A percentile compares a stretch with the other conserved stretches of the same genome.
These are phyloP conservation scores for Melanomma pulvis-pyrius DNA, from an alignment of 495 filamentous ascomycete species.

Conservation along the genomic window DNA sequence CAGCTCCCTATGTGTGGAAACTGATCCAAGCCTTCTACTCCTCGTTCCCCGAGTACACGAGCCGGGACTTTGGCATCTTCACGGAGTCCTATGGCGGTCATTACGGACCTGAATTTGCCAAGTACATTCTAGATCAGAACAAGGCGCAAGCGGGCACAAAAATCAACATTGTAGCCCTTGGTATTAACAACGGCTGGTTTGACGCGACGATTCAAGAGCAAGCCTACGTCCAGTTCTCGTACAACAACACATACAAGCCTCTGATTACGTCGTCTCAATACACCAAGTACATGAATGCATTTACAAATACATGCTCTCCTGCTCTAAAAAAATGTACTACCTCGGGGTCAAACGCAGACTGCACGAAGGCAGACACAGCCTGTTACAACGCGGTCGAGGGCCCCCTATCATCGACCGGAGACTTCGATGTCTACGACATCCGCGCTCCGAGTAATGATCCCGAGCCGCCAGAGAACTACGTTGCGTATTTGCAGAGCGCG, in stretches of 20 bases:
- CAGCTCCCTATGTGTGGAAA: slow-evolving; percentile 59
- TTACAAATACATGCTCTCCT: slow-evolving; percentile 50
- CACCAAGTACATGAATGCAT: slow-evolving; percentile 46
- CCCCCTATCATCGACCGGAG: slow-evolving; percentile 41
- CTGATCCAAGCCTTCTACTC: slow-evolving; percentile 59
- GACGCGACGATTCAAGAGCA: slow-evolving; percentile 55
- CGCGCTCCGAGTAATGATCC: slow-evolving; percentile 50
- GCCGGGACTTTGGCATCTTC: slow-evolving; percentile 58
- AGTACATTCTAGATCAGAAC: slow-evolving; percentile 58
- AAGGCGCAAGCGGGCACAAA: slow-evolving; percentile 51
- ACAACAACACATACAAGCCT: slow-evolving; percentile 57
- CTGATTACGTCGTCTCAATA: slow-evolving; percentile 52
- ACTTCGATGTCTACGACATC: slow-evolving; percentile 59
- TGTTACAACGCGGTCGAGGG: slow-evolving; percentile 52
- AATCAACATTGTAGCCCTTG: slow-evolving; percentile 58
- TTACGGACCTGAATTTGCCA: slow-evolving; percentile 57
- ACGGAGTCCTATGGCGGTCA: slow-evolving; percentile 63
- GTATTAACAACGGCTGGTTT: slow-evolving; percentile 63
- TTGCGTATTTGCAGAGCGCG: slow-evolving; percentile 47
- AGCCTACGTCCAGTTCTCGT: slow-evolving; percentile 56
- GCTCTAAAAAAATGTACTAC: slow-evolving; percentile 46
- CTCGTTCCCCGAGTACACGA: slow-evolving; percentile 57
- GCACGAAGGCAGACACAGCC: slow-evolving; percentile 48
- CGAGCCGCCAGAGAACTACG: slow-evolving; percentile 55
- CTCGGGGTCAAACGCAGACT: slow-evolving; percentile 47